These are phyloP conservation scores for Phytophthora tentaculata DNA, from an alignment of 352 stramenopile species.

Conservation along the genomic window DNA sequence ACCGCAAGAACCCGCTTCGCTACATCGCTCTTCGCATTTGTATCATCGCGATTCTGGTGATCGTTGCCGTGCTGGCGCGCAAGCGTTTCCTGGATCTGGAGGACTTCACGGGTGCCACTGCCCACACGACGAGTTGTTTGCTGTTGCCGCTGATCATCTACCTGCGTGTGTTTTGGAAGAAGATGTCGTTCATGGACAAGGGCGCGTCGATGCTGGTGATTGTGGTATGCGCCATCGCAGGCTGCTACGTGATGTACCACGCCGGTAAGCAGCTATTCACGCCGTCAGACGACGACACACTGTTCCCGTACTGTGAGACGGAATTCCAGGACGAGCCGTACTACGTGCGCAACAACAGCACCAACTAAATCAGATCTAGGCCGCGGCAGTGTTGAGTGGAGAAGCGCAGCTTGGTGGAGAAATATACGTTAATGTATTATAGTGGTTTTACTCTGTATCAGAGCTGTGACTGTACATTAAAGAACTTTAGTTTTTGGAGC, in stretches of 20 bases:
- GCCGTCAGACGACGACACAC: slow-evolving; percentile 37
- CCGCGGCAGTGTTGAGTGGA: too few relatives aligned
- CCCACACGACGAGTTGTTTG: slow-evolving; percentile 48
- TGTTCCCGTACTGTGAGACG: slow-evolving; percentile 64
- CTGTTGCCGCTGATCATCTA: slow-evolving; percentile 61
- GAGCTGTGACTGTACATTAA: too few relatives aligned
- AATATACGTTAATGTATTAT: slow-evolving; percentile 1
- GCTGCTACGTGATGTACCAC: slow-evolving; percentile 60
- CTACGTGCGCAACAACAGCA: slow-evolving; percentile 45
- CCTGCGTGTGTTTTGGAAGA: slow-evolving; percentile 50
- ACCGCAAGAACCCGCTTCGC: slow-evolving; percentile 21
- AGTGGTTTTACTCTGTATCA: too few relatives aligned
- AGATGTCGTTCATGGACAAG: slow-evolving; percentile 55
- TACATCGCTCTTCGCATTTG: slow-evolving; percentile 27
- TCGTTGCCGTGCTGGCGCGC: slow-evolving; percentile 45
- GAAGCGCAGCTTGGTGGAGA: slow-evolving; percentile 6
- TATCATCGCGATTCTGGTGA: slow-evolving; percentile 48
- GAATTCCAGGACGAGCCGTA: slow-evolving; percentile 55
- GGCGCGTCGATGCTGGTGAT: slow-evolving; percentile 46
- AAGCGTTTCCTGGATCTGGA: slow-evolving; percentile 58
- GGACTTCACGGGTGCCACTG: slow-evolving; percentile 46
- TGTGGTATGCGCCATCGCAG: slow-evolving; percentile 50
- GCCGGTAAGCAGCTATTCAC: slow-evolving; percentile 62
- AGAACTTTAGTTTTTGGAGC: too few relatives aligned
- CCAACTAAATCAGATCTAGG: slow-evolving; percentile 28